Evolutionary conservation across 169 alveolate species (phyloP).

Genomic region (Ichthyophthirius multifiliis): DNA sequence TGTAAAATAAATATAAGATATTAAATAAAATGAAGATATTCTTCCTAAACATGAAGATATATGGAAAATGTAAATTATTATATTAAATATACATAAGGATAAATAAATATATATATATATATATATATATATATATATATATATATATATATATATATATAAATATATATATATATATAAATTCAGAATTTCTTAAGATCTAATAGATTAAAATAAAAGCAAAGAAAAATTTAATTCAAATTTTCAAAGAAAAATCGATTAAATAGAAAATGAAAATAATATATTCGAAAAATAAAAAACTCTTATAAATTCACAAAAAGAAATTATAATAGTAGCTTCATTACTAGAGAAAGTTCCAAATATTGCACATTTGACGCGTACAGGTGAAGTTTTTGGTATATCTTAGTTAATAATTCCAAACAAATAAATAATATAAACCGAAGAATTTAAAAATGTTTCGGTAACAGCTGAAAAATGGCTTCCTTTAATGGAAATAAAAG

Average conservation of each 20-base stretch:
- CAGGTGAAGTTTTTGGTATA: conserved; percentile 75
- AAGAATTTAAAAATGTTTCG: conserved; percentile 54
- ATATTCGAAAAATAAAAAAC: background rate
- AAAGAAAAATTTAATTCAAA: conserved; percentile 17
- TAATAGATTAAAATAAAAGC: background rate
- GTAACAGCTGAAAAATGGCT: conserved; percentile 73
- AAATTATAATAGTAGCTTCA: conserved; percentile 69
- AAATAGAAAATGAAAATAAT: conserved; percentile 22
- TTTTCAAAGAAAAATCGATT: conserved; percentile 30
- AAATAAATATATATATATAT: too few species aligned
- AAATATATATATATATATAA: conserved; percentile 13
- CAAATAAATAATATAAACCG: conserved; percentile 51
- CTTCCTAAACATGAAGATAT: background rate
- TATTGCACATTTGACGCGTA: conserved; percentile 69
- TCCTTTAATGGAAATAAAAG: conserved; percentile 60
- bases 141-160: too few species aligned
- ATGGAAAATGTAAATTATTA: conserved; percentile 8
- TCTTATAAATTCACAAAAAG: conserved; percentile 21
- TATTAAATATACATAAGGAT: background rate
- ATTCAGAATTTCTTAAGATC: background rate
- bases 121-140: too few species aligned
- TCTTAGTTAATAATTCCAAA: conserved; percentile 55
- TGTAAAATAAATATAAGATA: background rate
- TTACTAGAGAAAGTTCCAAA: conserved; percentile 76
- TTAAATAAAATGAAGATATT: background rate